Percentiles rank a stretch among this genome's conserved stretches.
These are phyloP conservation scores for Aspergillus sp. DNA, from an alignment of 2,329 filamentous ascomycete genomes.

Conservation along the genomic window DNA sequence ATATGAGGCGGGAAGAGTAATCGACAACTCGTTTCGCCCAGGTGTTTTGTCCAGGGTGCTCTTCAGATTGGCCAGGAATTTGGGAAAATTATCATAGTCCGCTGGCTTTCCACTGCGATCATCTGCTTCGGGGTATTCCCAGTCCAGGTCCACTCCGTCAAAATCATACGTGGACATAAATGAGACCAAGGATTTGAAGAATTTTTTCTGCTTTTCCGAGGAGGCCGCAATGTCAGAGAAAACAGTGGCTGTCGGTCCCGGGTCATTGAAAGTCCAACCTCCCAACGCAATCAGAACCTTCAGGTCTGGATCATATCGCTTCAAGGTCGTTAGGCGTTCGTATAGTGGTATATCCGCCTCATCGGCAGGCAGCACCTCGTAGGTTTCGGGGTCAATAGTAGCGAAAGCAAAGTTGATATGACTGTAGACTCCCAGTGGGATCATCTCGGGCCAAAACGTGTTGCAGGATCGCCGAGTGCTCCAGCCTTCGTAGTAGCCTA, in stretches of 20 bases:
- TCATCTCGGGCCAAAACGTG: slow-evolving; percentile 8
- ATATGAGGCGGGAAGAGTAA: slow-evolving; percentile 16
- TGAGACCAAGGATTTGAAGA: slow-evolving; percentile 8
- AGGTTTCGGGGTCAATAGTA: slow-evolving; percentile 10
- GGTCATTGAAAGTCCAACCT: slow-evolving; percentile 9
- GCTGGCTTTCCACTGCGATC: slow-evolving; percentile 10
- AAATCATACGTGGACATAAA: slow-evolving; percentile 18
- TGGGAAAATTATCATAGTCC: slow-evolving; percentile 14
- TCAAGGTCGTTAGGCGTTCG: not conserved
- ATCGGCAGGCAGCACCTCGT: slow-evolving; percentile 1
- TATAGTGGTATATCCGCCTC: not conserved
- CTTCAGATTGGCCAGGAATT: slow-evolving; percentile 12
- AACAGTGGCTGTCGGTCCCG: not conserved
- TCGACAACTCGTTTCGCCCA: not conserved
- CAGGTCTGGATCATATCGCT: not conserved
- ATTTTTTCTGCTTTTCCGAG: slow-evolving; percentile 6
- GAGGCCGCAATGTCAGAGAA: slow-evolving; percentile 17
- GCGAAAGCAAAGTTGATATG: slow-evolving; percentile 15
- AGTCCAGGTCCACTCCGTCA: slow-evolving; percentile 21
- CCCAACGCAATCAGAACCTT: slow-evolving; percentile 9
- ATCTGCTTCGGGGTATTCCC: slow-evolving; percentile 18
- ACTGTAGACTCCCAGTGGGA: slow-evolving; percentile 9
- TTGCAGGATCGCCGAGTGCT: slow-evolving; percentile 3
- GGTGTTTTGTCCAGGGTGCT: not conserved
- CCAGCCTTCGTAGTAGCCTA: slow-evolving; percentile 19